Evolutionary conservation across 768 basidiomycete genomes (phyloP).

Genomic region (Tylopilus cervinicoccineus): DNA sequence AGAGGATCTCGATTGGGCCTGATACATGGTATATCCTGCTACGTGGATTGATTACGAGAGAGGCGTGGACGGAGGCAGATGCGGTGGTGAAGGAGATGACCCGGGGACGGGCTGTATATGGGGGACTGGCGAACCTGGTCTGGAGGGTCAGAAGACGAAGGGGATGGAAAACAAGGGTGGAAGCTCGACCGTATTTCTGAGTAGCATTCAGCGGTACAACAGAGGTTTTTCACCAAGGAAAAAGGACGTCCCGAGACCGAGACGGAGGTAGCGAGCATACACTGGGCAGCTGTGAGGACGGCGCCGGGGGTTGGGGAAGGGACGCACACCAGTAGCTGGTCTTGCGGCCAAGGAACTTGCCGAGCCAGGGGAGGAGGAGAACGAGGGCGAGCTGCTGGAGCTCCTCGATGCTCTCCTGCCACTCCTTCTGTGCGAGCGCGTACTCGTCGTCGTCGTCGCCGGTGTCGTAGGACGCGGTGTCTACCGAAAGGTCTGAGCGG

Average conservation of each 20-base stretch:
- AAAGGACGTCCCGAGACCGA: constrained; percentile 64
- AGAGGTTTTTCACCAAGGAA: constrained; percentile 42
- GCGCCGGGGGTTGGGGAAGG: neutral
- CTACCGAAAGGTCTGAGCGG: constrained; percentile 55
- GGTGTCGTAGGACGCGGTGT: constrained; percentile 51
- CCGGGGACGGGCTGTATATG: constrained; percentile 41
- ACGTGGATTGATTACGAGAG: constrained; percentile 52
- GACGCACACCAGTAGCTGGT: constrained; percentile 83
- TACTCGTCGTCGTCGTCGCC: constrained; percentile 71
- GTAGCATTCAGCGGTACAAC: constrained; percentile 17
- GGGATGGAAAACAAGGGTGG: constrained; percentile 27
- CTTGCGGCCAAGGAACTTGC: constrained; percentile 83
- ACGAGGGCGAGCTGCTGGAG: constrained; percentile 76
- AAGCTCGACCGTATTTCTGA: constrained; percentile 29
- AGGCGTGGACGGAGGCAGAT: constrained; percentile 58
- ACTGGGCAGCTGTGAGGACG: constrained; percentile 38
- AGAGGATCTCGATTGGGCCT: constrained; percentile 44
- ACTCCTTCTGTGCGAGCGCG: constrained; percentile 79
- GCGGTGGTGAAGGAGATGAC: constrained; percentile 62
- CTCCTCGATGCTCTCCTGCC: constrained; percentile 88
- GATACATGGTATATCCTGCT: constrained; percentile 81
- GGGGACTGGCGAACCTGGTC: constrained; percentile 47
- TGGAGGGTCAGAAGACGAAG: constrained; percentile 42
- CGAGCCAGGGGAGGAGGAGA: constrained; percentile 80
- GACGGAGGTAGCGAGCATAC: constrained; percentile 63